Evolutionary conservation across 768 basidiomycete genomes (phyloP), one percentile per base, ranked within the genome.

Genomic region (Amanita exitialis): DNA sequence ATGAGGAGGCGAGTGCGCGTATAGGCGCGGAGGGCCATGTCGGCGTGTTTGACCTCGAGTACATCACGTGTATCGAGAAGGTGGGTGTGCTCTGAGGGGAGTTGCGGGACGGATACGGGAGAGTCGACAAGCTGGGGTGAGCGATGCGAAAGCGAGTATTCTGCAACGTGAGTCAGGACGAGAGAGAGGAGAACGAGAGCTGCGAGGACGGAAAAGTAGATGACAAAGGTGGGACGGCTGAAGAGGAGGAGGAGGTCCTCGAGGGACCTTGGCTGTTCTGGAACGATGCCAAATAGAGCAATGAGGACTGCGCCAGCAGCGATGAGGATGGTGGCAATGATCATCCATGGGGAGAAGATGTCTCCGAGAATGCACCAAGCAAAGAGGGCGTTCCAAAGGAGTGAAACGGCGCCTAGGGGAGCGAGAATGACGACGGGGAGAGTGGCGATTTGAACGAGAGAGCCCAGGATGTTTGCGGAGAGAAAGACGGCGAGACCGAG

Each of bases 361-460:
- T 96, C 91, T 9, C 88, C 90, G 10, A 95, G 76, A 36, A 95
- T 75, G 36, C 94, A 59, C 27, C 82, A 76, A 13, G 92, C 91
- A 61, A 95, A 93, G 59, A 95, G 79, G 3, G 92, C 92, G 63
- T 97, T 97, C 88, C 88, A 95, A 25, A 97, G 77, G 25, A 97
- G 77, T 2, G 88, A 91, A 27, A 94, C 87, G 0, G 92, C 93
- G 9, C 93, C 93, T 3, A 97, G 76, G 0, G 93, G 93, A 0
- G 92, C 93, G 47, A 97, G 84, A 51, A 97, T 90, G 53, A 95
- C 92, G 56, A 97, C 90, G 2, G 93, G 92, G 10, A 97, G 79
- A 2, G 91, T 88, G 7, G 90, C 91, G 37, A 97, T 90, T 69
- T 95, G 93, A 57, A 95, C 86, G 34, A 94, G 67, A 1, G 90